Base-by-base conservation (phyloP, 2,329 filamentous ascomycete genomes). In the Paecilomyces niveus region DNA sequence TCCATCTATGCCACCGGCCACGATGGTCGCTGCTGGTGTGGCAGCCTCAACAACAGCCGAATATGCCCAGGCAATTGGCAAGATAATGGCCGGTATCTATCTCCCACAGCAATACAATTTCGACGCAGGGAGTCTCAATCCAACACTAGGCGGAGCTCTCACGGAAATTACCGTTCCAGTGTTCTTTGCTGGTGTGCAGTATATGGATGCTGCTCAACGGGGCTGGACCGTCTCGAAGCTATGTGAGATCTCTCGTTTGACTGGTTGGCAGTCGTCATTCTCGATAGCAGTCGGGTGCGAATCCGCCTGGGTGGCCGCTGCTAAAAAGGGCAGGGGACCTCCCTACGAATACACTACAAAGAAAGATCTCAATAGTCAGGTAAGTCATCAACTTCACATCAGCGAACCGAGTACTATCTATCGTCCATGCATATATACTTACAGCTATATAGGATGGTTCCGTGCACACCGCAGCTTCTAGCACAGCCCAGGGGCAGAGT, bases 121-220 rank as follows among this genome's bases (percentile, higher is more conserved):
- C 3, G 64, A 70, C 53, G 67, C 68, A 2, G 71, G 70, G 1
- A 83, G 85, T 33, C 83, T 96, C 1, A 92, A 87, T 64, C 92
- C 92, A 0, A 81, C 87, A 31, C 82, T 95, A 26, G 92, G 89
- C 5, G 89, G 89, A 0, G 90, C 89, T 0, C 82, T 96, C 22
- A 91, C 91, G 59, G 93, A 97, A 73, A 85, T 86, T 65, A 86
- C 86, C 3, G 89, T 97, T 67, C 86, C 88, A 3, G 78, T 96
- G 1, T 97, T 97, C 75, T 91, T 97, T 61, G 89, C 92, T 1
- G 93, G 85, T 3, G 85, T 97, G 10, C 80, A 96, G 80, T 95
- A 86, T 70, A 85, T 85, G 65, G 84, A 90, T 59, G 72, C 85
- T 3, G 77, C 75, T 0, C 92, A 97, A 67, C 85, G 94, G 1